Base-by-base conservation (phyloP, 306 rosid genomes). In the Inga laurina region DNA sequence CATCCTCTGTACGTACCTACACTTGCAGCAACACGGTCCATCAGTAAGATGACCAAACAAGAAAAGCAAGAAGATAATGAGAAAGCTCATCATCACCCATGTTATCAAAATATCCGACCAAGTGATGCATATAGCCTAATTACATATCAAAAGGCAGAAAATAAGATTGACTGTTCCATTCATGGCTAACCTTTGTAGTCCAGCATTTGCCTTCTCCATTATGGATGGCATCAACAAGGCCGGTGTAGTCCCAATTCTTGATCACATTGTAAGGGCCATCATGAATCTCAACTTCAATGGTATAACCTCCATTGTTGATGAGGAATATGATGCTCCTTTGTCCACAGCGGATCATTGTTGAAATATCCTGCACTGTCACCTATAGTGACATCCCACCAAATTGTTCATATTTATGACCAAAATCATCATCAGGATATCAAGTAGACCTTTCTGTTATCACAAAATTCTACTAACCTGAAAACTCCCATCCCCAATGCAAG, bases 261-360 rank as follows among this genome's bases (percentile, higher is more conserved):
- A 95, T 93, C 79, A 95, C 98, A 76, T 95, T 93, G 85, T 95
- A 95, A 3, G 97, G 97, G 0, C 98, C 98, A 82, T 95, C 98
- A 14, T 95, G 98, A 85, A 95, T 95, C 90, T 93, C 98, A 49
- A 93, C 98, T 84, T 93, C 97, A 18, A 93, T 93, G 48, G 97
- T 90, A 67, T 95, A 95, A 46, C 97, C 98, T 59, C 97, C 97
- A 72, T 93, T 95, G 85, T 95, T 95, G 62, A 95, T 88, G 44
- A 95, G 97, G 76, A 94, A 94, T 82, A 94, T 93, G 77, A 94
- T 90, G 83, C 69, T 91, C 85, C 75, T 93, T 67, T 90, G 98
- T 66, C 91, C 91, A 67, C 92, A 88, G 27, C 92, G 82, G 41
- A 95, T 93, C 98, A 95, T 95, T 19, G 97, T 95, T 59, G 98